Base-by-base conservation (phyloP, 1,139 yeast genomes). In the Debaryomyces sp. region DNA sequence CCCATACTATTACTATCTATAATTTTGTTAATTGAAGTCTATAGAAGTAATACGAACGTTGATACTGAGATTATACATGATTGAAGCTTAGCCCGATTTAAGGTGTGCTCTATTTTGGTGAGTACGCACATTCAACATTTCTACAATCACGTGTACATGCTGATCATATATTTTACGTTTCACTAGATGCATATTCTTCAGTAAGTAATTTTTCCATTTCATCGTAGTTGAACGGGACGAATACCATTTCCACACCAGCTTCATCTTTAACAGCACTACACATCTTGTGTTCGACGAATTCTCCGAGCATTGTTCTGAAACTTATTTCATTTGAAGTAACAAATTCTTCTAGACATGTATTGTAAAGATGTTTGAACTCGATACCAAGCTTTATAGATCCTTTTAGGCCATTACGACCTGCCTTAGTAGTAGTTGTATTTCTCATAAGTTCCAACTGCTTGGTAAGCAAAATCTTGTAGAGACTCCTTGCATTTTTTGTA, bases 281-380 rank as follows among this genome's bases (percentile, higher is more conserved):
- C 97, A 95, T 91, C 57, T 88, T 88, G 64, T 94, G 99, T 63
- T 94, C 99, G 35, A 86, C 76, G 59, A 89, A 95, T 67, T 94
- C 99, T 15, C 87, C 82, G 43, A 94, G 71, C 79, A 92, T 84
- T 0, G 94, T 84, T 53, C 96, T 71, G 61, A 92, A 87, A 40
- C 86, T 86, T 49, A 87, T 80, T 58, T 91, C 97, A 62, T 89
- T 90, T 17, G 95, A 84, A 0, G 92, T 90, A 46, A 94, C 80
- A 57, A 92, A 90, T 56, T 89, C 89, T 47, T 87, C 85, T 17
- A 87, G 80, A 75, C 98, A 92, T 34, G 77, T 64, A 40, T 80
- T 80, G 63, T 83, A 89, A 36, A 94, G 76, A 3, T 70, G 71
- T 52, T 82, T 81, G 65, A 89, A 82, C 43, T 82, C 85, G 23